A percentile compares a stretch with the other conserved stretches of the same genome.
Evolutionary conservation across 2,329 filamentous ascomycete genomes (phyloP).

Genomic region (Didymella segeticola): DNA sequence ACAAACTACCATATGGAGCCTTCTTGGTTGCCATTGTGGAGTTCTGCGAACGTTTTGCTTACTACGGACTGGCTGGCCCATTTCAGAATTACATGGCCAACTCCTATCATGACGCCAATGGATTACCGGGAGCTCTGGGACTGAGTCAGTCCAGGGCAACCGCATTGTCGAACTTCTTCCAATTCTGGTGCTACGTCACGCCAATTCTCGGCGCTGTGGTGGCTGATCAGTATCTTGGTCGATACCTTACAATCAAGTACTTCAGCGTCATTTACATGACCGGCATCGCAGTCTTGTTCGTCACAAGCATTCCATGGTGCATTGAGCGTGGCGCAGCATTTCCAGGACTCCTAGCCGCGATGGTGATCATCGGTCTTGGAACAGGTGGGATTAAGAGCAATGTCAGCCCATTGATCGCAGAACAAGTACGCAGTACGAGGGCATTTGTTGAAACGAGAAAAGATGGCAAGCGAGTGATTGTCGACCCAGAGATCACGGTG

Average conservation of each 20-base stretch:
- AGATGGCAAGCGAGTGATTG: constrained; percentile 51
- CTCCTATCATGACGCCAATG: constrained; percentile 47
- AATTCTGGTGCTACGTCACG: constrained; percentile 58
- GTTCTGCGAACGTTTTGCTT: constrained; percentile 58
- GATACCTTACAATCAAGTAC: constrained; percentile 73
- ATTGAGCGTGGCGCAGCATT: constrained; percentile 67
- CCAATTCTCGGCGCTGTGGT: constrained; percentile 58
- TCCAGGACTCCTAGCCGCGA: constrained; percentile 67
- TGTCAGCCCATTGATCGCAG: constrained; percentile 62
- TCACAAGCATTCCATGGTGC: constrained; percentile 68
- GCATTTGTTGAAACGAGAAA: constrained; percentile 50
- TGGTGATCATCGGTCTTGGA: constrained; percentile 74
- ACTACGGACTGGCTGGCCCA: constrained; percentile 54
- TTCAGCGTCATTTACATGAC: constrained; percentile 69
- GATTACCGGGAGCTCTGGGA: constrained; percentile 51
- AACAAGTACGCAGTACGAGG: constrained; percentile 54
- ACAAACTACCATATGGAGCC: constrained; percentile 54
- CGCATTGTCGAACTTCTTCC: constrained; percentile 56
- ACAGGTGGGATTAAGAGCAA: constrained; percentile 85
- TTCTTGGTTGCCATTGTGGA: constrained; percentile 58
- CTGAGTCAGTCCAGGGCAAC: constrained; percentile 53
- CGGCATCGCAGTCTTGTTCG: constrained; percentile 71
- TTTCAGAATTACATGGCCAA: constrained; percentile 60
- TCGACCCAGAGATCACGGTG: constrained; percentile 55
- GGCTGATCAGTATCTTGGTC: constrained; percentile 73